Base-by-base conservation (phyloP, 345 rosid species). In the Garcia nutans region DNA sequence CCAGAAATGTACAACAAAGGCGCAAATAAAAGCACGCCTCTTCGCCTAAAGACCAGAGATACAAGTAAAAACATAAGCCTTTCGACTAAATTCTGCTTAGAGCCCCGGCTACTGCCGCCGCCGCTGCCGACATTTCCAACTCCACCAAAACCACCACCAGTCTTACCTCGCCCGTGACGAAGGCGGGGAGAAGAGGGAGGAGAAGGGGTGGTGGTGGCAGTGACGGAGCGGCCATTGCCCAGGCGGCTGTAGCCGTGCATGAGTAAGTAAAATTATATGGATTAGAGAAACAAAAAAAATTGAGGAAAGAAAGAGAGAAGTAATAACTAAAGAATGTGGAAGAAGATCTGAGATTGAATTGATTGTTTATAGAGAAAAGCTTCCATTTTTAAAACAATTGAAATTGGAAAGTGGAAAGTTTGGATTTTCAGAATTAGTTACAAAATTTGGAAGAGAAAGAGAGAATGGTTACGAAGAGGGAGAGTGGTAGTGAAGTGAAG, bases 181-280 rank as follows among this genome's bases (percentile, higher is more conserved):
- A 85, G 71, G 42, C 96, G 88, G 23, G 98, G 99, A 0, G 97
- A 95, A 10, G 97, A 87, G 8, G 97, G 97, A 44, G 97, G 99
- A 15, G 98, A 92, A 1, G 85, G 81, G 31, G 82, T 65, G 5
- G 74, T 70, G 57, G 77, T 63, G 31, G 77, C 80, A 19, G 81
- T 63, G 47, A 84, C 65, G 13, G 91, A 80, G 28, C 91, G 85
- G 65, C 78, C 91, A 64, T 80, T 75, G 65, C 97, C 90, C 8
- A 95, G 93, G 75, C 97, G 99, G 88, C 94, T 95, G 81, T 81
- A 87, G 70, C 99, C 96, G 85, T 91, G 91, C 95, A 92, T 87
- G 56, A 75, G 72, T 52, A 28, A 65, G 52, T 37, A 13, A 37
- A 71, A 56, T 13, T 41, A 54, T 5, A 17, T n/a, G 6, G 26